Evolutionary conservation across 108 stramenopile species (phyloP), one percentile per base, ranked within the genome.

Genomic region (Nitzschia sp.): DNA sequence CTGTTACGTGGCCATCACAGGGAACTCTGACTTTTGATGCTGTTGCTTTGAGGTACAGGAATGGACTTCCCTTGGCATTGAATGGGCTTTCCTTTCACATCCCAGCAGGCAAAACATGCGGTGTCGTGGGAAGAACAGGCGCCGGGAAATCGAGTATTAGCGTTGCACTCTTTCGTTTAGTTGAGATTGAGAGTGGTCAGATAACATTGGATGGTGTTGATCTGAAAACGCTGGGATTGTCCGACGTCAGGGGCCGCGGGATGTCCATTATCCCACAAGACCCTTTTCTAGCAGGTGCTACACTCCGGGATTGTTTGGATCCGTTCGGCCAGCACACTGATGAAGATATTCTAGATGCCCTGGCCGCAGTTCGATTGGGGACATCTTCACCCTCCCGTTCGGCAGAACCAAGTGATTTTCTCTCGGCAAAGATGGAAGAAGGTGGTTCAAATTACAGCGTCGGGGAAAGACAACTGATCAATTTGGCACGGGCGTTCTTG

Each of bases 201-300:
- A 88, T 97, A 21, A 14, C 77, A 17, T 41, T 97, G n/a, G 95
- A 96, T 70, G 94, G 90, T 14, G 68, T 86, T 7, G 90, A 96
- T 70, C 51, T 97, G 2, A 75, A 71, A 7, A 78, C 51, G 17
- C 53, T 95, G 10, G 83, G 86, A 29, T 79, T 95, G 60, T 80
- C 84, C n/a, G 90, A 90, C 66, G 81, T 95, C 25, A 77, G 94
- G 54, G 90, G 90, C 7, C 71, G 91, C 7, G 74, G 88, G 2
- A 86, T 91, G 72, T 69, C 81, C 0, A 97, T 99, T 53, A 97
- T 99, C 48, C 97, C 97, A 1, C 98, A 99, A 71, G 92, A 97
- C 58, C 97, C 97, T 9, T 86, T 97, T 43, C 75, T 99, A 37
- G 94, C 97, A 58, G 88, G 92, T 8, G 94, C 96, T 11, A 92